These are phyloP conservation scores for Tetragonia tetragonoides DNA, from an alignment of 148 eudicot species.

Conservation along the genomic window DNA sequence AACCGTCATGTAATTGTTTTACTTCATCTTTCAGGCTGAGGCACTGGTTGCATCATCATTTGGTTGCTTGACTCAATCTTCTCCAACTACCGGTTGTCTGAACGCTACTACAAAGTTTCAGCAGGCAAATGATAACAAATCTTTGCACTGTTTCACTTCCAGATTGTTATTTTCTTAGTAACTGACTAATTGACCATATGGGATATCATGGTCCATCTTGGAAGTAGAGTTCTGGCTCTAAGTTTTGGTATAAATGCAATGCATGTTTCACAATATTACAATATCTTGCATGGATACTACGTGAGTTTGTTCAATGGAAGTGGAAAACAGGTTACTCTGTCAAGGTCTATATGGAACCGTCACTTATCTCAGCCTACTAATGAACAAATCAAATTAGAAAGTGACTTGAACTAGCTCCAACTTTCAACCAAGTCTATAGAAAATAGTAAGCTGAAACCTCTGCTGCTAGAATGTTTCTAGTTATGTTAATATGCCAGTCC, in stretches of 20 bases:
- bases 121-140: constrained; percentile 51
- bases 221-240: constrained; percentile 2
- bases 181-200: background rate
- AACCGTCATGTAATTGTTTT: constrained; percentile 9
- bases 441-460: background rate
- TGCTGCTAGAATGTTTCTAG: background rate
- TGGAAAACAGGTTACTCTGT: background rate
- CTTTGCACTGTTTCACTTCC: background rate
- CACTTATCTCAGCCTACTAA: background rate
- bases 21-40: constrained; percentile 61
- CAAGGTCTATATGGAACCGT: background rate
- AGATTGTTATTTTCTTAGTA: constrained; percentile 1
- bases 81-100: constrained; percentile 45
- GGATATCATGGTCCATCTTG: background rate
- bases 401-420: background rate
- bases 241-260: background rate
- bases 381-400: background rate
- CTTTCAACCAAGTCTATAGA: background rate
- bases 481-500: background rate
- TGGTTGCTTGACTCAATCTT: constrained; percentile 66
- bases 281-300: background rate
- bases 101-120: constrained; percentile 53
- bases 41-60: constrained; percentile 69
- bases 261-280: background rate
- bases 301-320: background rate